Base-by-base conservation (phyloP, 2,329 filamentous ascomycete genomes). In the Aureobasidium leucospermi region DNA sequence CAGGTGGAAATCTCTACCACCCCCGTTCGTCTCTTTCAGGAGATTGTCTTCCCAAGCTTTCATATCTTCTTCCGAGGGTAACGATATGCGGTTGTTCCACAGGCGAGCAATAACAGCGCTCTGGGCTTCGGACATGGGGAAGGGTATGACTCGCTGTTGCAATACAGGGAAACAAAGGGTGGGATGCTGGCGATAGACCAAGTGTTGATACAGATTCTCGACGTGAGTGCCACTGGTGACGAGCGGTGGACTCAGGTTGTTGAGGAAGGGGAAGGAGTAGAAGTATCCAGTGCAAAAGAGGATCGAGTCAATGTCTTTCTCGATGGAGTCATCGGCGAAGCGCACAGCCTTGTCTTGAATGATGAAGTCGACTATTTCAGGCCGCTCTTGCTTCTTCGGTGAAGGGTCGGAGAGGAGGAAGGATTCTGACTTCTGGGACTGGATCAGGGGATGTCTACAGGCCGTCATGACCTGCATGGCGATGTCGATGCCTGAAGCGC, bases 201-300 rank as follows among this genome's bases (percentile, higher is more conserved):
- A 67, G 66, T 97, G 90, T 64, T 90, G 79, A 70, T 91, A 96
- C 3, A 92, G 74, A 36, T 87, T 84, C 62, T 85, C 78, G 0
- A 92, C 85, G 31, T 88, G 81, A 36, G 80, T 81, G 0, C 92
- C 92, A 58, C 85, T 81, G 0, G 82, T 85, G 59, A 92, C 79
- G 1, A 90, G 69, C 0, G 82, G 77, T 0, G 84, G 79, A 16
- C 61, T 39, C 3, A 83, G 68, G 0, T 70, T 70, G 2, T 73
- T 70, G 3, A 86, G 70, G 68, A 96, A 96, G 0, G 91, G 90
- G 60, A 88, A 88, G 5, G 86, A 85, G 73, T 89, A 96, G 60
- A 96, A 82, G 67, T 95, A 97, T 0, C 93, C 93, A 0, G 93
- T 96, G 70, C 89, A 92, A 72, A 93, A 96, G 31, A 97, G 70